Evolutionary conservation across 164 flowering plant genomes (phyloP), one percentile per base, ranked within the genome.

Genomic region (Vitis rotundifolia): DNA sequence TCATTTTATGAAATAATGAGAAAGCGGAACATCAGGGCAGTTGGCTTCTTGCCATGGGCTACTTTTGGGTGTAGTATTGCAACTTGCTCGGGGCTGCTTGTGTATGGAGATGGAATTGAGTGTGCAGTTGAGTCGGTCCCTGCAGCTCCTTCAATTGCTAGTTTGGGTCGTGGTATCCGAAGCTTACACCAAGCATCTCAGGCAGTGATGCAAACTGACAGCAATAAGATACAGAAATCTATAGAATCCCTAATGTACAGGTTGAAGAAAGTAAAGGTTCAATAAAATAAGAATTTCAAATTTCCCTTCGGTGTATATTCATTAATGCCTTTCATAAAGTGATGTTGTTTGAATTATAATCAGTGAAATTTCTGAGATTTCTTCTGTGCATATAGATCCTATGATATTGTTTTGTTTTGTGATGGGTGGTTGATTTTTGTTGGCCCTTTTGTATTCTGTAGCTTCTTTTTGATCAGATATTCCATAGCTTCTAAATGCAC

Each of bases 1-100:
- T 85, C 97, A 16, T 89, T 95, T 69, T 95, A 93, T 79, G 92
- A 93, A 79, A 91, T 95, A 73, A 91, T 95, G 99, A 88, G 97
- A 73, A 85, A 84, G 66, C 76, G 94, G 11, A 77, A 67, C 16
- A 82, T 84, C 15, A 71, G 64, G 58, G 87, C 88, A 3, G 64
- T 90, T 64, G 88, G 98, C 10, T 8, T 69, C 61, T 65, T 83
- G 53, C 97, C 96, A 2, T 91, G 88, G 96, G 81, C 85, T 37
- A 85, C 96, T 26, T 93, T 95, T 80, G 96, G 94, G n/a, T 86
- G 91, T 61, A 95, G 98, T 61, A 19, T 93, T 26, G 84, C 87
- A n/a, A 83, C 93, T 11, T 93, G 99, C 66, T 28, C 90, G 2
- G 89, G 93, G 22, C 80, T 93, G 80, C 74, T 93, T 68, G 29